These are phyloP conservation scores for Pinguiococcus pyrenoidosus DNA, from an alignment of 108 stramenopile genomes.

Conservation along the genomic window DNA sequence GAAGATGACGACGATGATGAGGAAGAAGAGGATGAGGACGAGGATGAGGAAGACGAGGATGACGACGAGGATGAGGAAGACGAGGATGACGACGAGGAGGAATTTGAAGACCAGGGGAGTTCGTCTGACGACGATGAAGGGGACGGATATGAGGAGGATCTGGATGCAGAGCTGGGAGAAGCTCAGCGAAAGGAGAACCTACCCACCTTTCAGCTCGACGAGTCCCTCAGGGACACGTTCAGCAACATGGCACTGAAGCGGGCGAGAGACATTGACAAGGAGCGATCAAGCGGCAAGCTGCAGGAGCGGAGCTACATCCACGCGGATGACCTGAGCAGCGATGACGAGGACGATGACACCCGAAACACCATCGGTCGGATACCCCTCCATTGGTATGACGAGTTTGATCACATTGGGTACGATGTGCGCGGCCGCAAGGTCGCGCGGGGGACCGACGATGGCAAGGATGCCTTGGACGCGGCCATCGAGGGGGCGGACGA, in stretches of 20 bases:
- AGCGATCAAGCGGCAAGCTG: slow-evolving; percentile 2
- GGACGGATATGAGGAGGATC: slow-evolving; percentile 15
- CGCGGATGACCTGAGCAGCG: slow-evolving; percentile 84
- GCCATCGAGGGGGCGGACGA: slow-evolving; percentile 61
- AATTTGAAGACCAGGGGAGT: slow-evolving; percentile 29
- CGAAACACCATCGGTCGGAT: slow-evolving; percentile 84
- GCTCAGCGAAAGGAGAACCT: neutral
- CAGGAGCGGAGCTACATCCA: slow-evolving; percentile 15
- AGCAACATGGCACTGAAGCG: neutral
- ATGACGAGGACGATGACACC: slow-evolving; percentile 73
- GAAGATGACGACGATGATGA: slow-evolving; percentile 45
- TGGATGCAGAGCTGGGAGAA: slow-evolving; percentile 18
- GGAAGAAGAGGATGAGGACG: slow-evolving; percentile 11
- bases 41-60: slow-evolving; percentile 4
- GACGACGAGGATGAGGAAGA: slow-evolving; percentile 1
- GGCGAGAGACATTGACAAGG: neutral
- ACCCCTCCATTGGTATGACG: slow-evolving; percentile 86
- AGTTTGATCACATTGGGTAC: slow-evolving; percentile 92
- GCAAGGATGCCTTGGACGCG: slow-evolving; percentile 17
- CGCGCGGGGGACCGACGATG: slow-evolving; percentile 44
- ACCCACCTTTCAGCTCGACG: slow-evolving; percentile 32
- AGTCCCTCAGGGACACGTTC: neutral
- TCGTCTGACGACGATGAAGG: slow-evolving; percentile 1
- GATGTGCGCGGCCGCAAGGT: slow-evolving; percentile 70
- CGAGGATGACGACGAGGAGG: slow-evolving; percentile 21